Evolutionary conservation across 495 filamentous ascomycete genomes (phyloP).

Genomic region (Penicillium coffeae): DNA sequence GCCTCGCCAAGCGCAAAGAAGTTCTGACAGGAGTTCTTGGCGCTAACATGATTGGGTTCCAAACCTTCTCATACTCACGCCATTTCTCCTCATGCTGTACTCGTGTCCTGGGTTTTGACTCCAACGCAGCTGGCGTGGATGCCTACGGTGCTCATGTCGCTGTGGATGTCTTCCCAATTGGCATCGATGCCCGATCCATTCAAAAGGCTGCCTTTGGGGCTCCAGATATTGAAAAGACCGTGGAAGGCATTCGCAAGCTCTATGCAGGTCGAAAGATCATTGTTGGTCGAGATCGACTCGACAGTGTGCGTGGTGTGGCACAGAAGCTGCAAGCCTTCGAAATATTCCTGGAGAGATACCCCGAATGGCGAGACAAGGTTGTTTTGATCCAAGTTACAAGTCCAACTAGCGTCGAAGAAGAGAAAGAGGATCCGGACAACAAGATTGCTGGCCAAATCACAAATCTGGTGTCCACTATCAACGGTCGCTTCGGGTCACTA

Average conservation of each 20-base stretch:
- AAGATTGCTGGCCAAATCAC: slow-evolving; percentile 81
- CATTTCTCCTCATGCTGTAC: slow-evolving; percentile 93
- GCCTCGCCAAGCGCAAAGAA: slow-evolving; percentile 80
- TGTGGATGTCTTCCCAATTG: slow-evolving; percentile 87
- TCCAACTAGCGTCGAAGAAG: slow-evolving; percentile 71
- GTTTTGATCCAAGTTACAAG: slow-evolving; percentile 93
- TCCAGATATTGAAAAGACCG: slow-evolving; percentile 61
- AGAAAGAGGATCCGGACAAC: slow-evolving; percentile 61
- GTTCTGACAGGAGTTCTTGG: slow-evolving; percentile 82
- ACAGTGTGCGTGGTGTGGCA: slow-evolving; percentile 82
- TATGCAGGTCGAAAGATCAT: slow-evolving; percentile 87
- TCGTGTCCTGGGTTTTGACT: slow-evolving; percentile 79
- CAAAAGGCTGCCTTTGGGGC: slow-evolving; percentile 66
- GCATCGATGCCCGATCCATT: slow-evolving; percentile 73
- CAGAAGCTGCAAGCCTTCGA: slow-evolving; percentile 94
- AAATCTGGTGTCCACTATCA: slow-evolving; percentile 83
- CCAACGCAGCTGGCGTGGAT: slow-evolving; percentile 73
- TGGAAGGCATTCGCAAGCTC: slow-evolving; percentile 60
- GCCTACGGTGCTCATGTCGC: slow-evolving; percentile 84
- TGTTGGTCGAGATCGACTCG: slow-evolving; percentile 87
- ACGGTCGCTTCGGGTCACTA: slow-evolving; percentile 80
- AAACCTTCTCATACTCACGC: slow-evolving; percentile 85
- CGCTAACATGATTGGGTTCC: slow-evolving; percentile 87
- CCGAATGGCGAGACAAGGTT: slow-evolving; percentile 86
- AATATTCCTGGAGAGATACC: slow-evolving; percentile 79